Base-by-base conservation (phyloP, 768 basidiomycete genomes). In the Psilocybe subaeruginosa region DNA sequence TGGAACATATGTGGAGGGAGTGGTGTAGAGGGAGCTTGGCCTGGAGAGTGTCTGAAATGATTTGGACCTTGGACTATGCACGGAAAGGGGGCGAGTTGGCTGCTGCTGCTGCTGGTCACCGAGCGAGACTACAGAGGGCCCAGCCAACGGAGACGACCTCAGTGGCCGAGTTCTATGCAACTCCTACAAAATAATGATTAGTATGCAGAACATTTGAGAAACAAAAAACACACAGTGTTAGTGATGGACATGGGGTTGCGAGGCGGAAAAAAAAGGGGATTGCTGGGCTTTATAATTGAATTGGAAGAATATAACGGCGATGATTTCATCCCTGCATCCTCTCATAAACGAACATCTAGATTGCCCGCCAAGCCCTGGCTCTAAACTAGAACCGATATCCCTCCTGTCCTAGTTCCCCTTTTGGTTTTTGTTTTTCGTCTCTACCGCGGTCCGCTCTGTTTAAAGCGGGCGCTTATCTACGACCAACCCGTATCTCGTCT, bases 61-160 rank as follows among this genome's bases (percentile, higher is more conserved):
- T 29, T 37, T 54, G 17, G 59, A 60, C 14, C 46, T 60, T 52
- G 59, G 49, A 2, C 46, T 29, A 17, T 54, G 59, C 12, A 16
- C 51, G 33, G 59, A 59, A 61, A n/a, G 66, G 71, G 19, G 48
- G 56, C 51, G 51, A 23, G 23, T 1, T 23, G 23, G 23, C 41
- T 56, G 56, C 19, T 19, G 19, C 19, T 19, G 19, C 19, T 19
- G 19, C 5, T 51, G 43, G 2, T 63, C 70, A 14, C 70, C 69
- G 35, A 52, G 56, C 8, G 65, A 60, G n/a, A 68, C 72, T 1
- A 78, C 55, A 2, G 72, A 74, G 27, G 78, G 78, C 4, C 79
- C 76, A 8, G 80, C 75, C 14, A 82, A 70, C 12, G 79, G 80
- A 17, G 80, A 82, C 1, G 80, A 80, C 11, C 76, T 74, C 19